A percentile compares a stretch with the other conserved stretches of the same genome.
Conservation (phyloP, 2,329 filamentous ascomycete genomes). For the Colletotrichum noveboracense region DNA sequence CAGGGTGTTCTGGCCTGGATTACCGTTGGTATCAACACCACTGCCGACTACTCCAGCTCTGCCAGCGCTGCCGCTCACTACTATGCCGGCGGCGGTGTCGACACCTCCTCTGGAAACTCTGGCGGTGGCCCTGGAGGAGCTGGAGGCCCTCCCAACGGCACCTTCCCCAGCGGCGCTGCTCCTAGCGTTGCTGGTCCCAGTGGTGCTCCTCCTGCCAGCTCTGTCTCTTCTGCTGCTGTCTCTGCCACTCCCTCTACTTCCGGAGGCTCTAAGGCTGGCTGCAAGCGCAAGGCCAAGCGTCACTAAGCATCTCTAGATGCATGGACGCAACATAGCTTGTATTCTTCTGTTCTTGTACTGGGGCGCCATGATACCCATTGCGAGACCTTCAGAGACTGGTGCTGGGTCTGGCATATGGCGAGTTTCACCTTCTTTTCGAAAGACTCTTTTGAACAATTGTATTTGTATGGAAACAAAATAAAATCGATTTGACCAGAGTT, state of each 20-base stretch:
- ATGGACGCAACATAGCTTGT: background rate
- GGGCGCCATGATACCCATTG: background rate
- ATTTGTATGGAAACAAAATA: background rate
- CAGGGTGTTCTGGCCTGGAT: background rate
- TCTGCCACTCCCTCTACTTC: background rate
- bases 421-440: background rate
- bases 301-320: background rate
- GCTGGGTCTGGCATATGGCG: background rate
- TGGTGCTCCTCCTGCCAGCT: background rate
- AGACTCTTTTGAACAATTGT: background rate
- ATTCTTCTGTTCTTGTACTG: background rate
- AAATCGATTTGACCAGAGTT: background rate
- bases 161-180: background rate
- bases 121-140: background rate
- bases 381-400: background rate
- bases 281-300: background rate
- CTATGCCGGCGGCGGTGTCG: background rate
- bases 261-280: background rate
- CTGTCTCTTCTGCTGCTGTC: background rate
- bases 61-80: background rate
- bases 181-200: background rate
- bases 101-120: background rate
- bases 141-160: background rate
- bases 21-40: background rate
- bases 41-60: constrained; percentile 1